phyloP scores from a whole-genome alignment of 2,329 filamentous ascomycete genomes.

The Aspergillus fijiensis region DNA sequence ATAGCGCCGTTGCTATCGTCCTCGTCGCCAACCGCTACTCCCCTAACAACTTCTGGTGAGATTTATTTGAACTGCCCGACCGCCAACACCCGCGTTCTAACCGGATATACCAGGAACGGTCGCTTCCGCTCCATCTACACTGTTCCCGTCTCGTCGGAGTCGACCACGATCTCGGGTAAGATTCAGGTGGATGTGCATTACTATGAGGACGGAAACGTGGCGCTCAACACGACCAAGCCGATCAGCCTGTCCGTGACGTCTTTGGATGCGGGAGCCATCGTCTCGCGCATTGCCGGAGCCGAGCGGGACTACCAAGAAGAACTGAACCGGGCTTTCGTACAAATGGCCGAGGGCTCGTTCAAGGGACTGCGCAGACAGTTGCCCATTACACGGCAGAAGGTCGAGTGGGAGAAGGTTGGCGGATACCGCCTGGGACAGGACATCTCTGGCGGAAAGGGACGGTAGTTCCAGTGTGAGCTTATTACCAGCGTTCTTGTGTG shows the following conservation, averaged over 20 bases:
- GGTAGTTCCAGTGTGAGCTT: slow-evolving; percentile 3
- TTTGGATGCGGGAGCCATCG: slow-evolving; percentile 66
- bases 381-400: slow-evolving; percentile 95
- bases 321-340: slow-evolving; percentile 84
- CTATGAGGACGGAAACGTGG: slow-evolving; percentile 98
- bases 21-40: slow-evolving; percentile 96
- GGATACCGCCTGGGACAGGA: slow-evolving; percentile 84
- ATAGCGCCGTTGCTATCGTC: slow-evolving; percentile 73
- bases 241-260: slow-evolving; percentile 62
- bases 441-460: slow-evolving; percentile 65
- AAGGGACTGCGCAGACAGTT: slow-evolving; percentile 89
- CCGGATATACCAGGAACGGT: slow-evolving; percentile 69
- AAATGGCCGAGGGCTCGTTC: slow-evolving; percentile 89
- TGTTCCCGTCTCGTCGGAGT: slow-evolving; percentile 60
- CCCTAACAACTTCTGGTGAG: slow-evolving; percentile 93
- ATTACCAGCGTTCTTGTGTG: not conserved
- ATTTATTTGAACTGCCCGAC: not conserved
- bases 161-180: slow-evolving; percentile 66
- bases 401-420: slow-evolving; percentile 98
- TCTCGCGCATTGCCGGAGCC: slow-evolving; percentile 71
- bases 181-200: slow-evolving; percentile 97
- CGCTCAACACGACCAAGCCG: slow-evolving; percentile 83
- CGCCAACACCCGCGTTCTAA: too few relatives aligned
- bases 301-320: slow-evolving; percentile 98
- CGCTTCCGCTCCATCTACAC: slow-evolving; percentile 91